phyloP scores from a whole-genome alignment of 306 rosid genomes.

The Cyamopsis tetragonoloba region DNA sequence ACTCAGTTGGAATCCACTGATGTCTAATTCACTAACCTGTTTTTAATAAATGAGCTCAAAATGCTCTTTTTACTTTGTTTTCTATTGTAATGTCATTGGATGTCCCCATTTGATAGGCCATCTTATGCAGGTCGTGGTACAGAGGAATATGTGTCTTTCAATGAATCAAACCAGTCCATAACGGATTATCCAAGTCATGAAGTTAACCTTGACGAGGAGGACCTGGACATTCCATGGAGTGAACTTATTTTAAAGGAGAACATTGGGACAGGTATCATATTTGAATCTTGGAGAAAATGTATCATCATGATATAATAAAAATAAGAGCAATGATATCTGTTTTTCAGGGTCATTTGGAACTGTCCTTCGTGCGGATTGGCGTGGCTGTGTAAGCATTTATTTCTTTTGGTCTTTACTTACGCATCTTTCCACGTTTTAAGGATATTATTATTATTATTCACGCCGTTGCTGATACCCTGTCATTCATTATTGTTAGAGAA shows the following conservation, averaged over 20 bases:
- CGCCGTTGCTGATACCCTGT: neutral
- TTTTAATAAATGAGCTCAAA: slow-evolving; percentile 14
- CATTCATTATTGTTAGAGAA: neutral
- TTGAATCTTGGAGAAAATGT: slow-evolving; percentile 1
- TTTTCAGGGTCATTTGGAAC: slow-evolving; percentile 95
- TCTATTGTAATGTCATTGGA: slow-evolving; percentile 14
- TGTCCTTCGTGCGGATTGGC: slow-evolving; percentile 93
- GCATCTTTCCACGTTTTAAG: slow-evolving; percentile 11
- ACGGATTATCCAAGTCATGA: slow-evolving; percentile 37
- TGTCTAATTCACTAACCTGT: neutral
- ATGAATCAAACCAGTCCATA: slow-evolving; percentile 32
- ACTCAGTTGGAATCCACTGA: neutral
- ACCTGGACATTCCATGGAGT: slow-evolving; percentile 72
- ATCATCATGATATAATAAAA: slow-evolving; percentile 13
- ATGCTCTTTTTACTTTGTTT: slow-evolving; percentile 3
- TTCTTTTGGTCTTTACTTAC: neutral
- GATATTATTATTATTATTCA: neutral
- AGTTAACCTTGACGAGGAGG: slow-evolving; percentile 51
- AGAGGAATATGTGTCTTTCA: slow-evolving; percentile 23
- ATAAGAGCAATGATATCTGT: slow-evolving; percentile 15
- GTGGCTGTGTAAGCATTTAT: slow-evolving; percentile 73
- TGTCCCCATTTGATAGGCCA: slow-evolving; percentile 6
- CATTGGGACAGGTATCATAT: slow-evolving; percentile 78
- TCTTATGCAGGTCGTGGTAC: slow-evolving; percentile 30
- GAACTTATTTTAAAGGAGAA: slow-evolving; percentile 71